phyloP scores from a whole-genome alignment of 306 rosid species.

The Hippophae tibetana region DNA sequence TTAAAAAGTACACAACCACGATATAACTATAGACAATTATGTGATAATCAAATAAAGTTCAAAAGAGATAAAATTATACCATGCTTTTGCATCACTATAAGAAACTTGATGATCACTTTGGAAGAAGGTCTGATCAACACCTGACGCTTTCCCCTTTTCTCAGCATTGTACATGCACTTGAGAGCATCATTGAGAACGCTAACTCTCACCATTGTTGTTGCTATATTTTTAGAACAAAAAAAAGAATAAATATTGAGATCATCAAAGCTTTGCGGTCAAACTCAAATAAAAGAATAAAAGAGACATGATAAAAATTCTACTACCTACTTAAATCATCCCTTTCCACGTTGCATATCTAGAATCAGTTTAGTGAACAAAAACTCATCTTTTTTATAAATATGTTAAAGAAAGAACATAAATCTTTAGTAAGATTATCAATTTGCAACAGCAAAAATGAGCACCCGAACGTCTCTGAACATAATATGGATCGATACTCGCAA shows the following conservation, averaged over 20 bases:
- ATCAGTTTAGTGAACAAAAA: no score
- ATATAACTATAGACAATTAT: background rate
- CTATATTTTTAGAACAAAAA: background rate
- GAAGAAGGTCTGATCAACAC: constrained; percentile 40
- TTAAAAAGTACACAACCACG: background rate
- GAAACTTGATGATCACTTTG: constrained; percentile 39
- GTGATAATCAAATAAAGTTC: background rate
- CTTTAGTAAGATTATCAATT: no score
- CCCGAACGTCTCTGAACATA: no score
- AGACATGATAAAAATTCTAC: background rate
- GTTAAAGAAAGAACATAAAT: no score
- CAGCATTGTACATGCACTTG: constrained; percentile 42
- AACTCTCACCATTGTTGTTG: constrained; percentile 27
- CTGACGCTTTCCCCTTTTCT: constrained; percentile 36
- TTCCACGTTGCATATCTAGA: no score
- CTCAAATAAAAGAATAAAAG: background rate
- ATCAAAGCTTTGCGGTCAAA: background rate
- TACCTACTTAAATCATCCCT: no score
- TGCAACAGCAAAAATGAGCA: no score
- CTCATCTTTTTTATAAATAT: no score
- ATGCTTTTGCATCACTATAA: constrained; percentile 43
- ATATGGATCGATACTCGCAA: no score
- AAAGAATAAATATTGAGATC: background rate
- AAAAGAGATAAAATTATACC: constrained; percentile 15
- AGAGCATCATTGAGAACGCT: constrained; percentile 37